Conservation (phyloP, 257 asterid genomes). For the Capsicum rhomboideum region DNA sequence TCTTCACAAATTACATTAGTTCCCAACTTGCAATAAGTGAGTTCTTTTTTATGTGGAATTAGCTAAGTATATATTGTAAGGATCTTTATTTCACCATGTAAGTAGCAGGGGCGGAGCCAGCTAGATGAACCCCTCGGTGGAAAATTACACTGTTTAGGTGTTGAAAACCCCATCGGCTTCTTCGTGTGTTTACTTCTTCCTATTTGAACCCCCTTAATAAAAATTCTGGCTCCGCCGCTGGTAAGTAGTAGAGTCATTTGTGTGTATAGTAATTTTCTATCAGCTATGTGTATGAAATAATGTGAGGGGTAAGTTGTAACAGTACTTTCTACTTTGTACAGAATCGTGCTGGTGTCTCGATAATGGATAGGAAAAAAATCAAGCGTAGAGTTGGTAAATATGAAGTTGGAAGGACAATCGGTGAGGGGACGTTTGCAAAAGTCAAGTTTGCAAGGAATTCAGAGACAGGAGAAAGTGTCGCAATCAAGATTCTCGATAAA, state of each 20-base stretch:
- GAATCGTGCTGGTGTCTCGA: not conserved
- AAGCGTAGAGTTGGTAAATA: constrained; percentile 77
- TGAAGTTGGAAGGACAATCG: constrained; percentile 86
- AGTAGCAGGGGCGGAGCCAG: not conserved
- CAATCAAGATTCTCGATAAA: constrained; percentile 83
- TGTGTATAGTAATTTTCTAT: not conserved
- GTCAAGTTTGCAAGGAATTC: constrained; percentile 79
- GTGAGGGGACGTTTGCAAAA: constrained; percentile 90
- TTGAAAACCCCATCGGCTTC: not conserved
- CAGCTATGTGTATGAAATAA: not conserved
- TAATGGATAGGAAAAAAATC: constrained; percentile 51
- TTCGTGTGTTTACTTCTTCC: not conserved
- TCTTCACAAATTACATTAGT: not conserved
- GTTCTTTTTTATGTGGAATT: not conserved
- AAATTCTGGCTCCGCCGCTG: not conserved
- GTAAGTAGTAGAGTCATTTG: constrained; percentile 20
- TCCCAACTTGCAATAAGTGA: not conserved
- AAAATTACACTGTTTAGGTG: too few relatives aligned
- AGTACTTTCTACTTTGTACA: not conserved
- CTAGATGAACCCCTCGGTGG: not conserved
- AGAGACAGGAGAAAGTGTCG: constrained; percentile 67
- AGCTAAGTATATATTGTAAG: not conserved
- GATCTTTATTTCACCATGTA: not conserved
- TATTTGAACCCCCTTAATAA: not conserved
- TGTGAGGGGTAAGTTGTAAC: not conserved